Evolutionary conservation across 2,329 filamentous ascomycete species (phyloP).

Genomic region (Westerdykella ornata): DNA sequence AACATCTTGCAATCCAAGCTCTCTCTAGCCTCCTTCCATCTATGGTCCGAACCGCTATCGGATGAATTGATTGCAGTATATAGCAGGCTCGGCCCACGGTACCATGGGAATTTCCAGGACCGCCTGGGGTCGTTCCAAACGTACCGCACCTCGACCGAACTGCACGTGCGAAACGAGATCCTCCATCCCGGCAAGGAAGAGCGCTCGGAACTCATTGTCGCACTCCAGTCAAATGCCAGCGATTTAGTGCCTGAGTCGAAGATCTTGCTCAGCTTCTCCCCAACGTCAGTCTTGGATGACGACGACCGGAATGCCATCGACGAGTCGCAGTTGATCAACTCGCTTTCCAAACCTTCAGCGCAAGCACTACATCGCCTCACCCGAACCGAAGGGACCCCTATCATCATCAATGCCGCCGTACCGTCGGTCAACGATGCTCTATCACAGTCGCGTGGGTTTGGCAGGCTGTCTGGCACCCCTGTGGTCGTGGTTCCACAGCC

Average conservation of each 20-base stretch:
- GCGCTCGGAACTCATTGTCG: conserved; percentile 81
- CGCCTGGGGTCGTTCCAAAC: conserved; percentile 94
- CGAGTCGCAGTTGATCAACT: conserved; percentile 68
- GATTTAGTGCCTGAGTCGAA: conserved; percentile 72
- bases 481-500: conserved; percentile 74
- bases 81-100: conserved; percentile 79
- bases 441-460: conserved; percentile 71
- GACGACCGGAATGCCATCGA: conserved; percentile 66
- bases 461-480: conserved; percentile 74
- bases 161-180: conserved; percentile 87
- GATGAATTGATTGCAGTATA: conserved; percentile 91
- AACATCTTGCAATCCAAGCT: conserved; percentile 71
- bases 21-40: conserved; percentile 82
- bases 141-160: conserved; percentile 82
- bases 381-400: conserved; percentile 64
- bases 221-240: conserved; percentile 79
- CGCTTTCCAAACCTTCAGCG: conserved; percentile 65
- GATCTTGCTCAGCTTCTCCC: conserved; percentile 75
- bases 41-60: conserved; percentile 80
- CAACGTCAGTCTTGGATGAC: conserved; percentile 71
- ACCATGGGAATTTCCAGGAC: conserved; percentile 95
- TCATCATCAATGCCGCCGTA: conserved; percentile 83
- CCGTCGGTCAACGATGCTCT: conserved; percentile 84
- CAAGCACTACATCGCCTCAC: conserved; percentile 63
- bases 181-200: conserved; percentile 86